A percentile compares a stretch with the other conserved stretches of the same genome.
Conservation (phyloP, 192 early-diverging fungal species). For the Linnemannia elongata region DNA sequence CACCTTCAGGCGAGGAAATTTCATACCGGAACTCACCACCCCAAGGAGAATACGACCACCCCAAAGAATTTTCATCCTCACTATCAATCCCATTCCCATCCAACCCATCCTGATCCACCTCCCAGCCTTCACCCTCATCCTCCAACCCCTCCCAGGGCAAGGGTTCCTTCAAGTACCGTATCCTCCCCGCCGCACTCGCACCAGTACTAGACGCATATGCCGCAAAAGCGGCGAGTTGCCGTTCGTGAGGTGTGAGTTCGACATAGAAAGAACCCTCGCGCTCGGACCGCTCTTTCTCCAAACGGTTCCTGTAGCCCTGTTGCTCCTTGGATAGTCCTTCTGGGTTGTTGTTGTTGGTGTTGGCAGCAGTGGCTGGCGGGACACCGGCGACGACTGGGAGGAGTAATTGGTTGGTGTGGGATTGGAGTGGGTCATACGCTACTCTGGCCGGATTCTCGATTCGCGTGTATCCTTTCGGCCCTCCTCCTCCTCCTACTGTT, state of each 20-base stretch:
- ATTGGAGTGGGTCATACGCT: constrained; percentile 19
- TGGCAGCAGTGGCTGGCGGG: neutral
- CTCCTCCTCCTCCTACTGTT: neutral
- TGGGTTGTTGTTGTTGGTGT: neutral
- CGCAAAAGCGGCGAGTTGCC: neutral
- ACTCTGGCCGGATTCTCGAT: neutral
- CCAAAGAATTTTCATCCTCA: neutral
- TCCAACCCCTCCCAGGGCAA: constrained; percentile 42
- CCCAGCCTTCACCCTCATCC: constrained; percentile 1
- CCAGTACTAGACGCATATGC: neutral
- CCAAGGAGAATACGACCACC: constrained; percentile 25
- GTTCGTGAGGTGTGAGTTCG: constrained; percentile 23
- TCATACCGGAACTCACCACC: constrained; percentile 27
- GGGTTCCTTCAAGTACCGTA: constrained; percentile 29
- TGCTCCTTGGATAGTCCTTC: constrained; percentile 3
- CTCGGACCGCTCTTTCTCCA: constrained; percentile 13
- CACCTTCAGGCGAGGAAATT: neutral
- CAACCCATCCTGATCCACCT: too few relatives aligned
- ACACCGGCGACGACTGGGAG: constrained; percentile 35
- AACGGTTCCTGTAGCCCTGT: constrained; percentile 15
- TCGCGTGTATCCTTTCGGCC: neutral
- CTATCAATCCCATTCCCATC: neutral
- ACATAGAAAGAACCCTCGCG: constrained; percentile 32
- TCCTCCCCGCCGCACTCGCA: neutral
- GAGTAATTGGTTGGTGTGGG: constrained; percentile 18